These are phyloP conservation scores for Acorus gramineus DNA, from an alignment of 106 monocot species.

Conservation along the genomic window DNA sequence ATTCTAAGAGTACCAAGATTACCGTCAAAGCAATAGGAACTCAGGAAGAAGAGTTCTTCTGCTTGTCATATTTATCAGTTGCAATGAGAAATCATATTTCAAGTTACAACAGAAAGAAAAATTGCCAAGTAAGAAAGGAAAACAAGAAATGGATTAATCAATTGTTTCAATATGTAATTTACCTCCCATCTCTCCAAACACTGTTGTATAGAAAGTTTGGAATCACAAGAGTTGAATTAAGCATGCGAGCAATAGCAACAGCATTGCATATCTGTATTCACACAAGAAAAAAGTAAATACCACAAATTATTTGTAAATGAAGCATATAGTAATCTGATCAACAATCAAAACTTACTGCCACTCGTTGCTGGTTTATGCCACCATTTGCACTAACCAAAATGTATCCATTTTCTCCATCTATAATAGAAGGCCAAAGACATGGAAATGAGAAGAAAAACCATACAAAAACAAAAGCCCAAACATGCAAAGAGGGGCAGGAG, in stretches of 20 bases:
- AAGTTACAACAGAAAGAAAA: no score
- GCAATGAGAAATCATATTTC: no score
- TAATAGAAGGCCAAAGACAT: slow-evolving; percentile 6
- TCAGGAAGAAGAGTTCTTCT: no score
- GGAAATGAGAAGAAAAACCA: background rate
- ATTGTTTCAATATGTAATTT: slow-evolving; percentile 4
- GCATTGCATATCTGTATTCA: slow-evolving; percentile 65
- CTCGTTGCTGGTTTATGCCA: slow-evolving; percentile 93
- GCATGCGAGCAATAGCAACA: slow-evolving; percentile 62
- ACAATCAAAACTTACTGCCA: slow-evolving; percentile 58
- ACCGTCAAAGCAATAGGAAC: no score
- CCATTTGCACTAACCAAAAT: slow-evolving; percentile 95
- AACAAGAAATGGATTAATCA: background rate
- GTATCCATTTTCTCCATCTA: slow-evolving; percentile 70
- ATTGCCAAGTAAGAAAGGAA: background rate
- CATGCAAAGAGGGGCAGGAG: no score
- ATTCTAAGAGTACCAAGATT: no score
- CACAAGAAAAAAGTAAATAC: no score
- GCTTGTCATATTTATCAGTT: no score
- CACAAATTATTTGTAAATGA: no score
- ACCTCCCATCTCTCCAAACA: slow-evolving; percentile 73
- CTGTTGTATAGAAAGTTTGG: slow-evolving; percentile 56
- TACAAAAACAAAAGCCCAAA: background rate
- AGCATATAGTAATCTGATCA: background rate
- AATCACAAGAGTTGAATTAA: slow-evolving; percentile 73